Evolutionary conservation across 2,329 filamentous ascomycete genomes (phyloP).

Genomic region (Hypoxylon sp.): DNA sequence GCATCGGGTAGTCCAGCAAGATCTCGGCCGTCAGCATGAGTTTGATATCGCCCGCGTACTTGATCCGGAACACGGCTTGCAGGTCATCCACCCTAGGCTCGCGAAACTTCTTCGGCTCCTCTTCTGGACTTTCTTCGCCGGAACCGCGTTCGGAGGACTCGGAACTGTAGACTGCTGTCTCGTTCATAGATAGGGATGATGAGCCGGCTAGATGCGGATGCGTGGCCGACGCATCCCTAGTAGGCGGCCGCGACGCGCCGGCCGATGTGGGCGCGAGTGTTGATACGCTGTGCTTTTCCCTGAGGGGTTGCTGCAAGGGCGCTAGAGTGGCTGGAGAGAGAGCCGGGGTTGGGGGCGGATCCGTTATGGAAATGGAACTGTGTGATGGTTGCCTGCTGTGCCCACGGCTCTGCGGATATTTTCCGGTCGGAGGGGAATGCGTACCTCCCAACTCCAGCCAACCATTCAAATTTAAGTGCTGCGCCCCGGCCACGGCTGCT

Average conservation of each 20-base stretch:
- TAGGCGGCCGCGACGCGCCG: constrained; percentile 70
- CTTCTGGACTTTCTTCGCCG: constrained; percentile 49
- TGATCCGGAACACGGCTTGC: constrained; percentile 92
- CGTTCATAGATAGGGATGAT: constrained; percentile 43
- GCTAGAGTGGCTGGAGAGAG: constrained; percentile 42
- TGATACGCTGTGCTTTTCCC: constrained; percentile 74
- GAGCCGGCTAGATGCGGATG: constrained; percentile 38
- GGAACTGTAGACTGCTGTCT: constrained; percentile 3
- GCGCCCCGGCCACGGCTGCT: constrained; percentile 82
- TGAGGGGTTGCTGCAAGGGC: constrained; percentile 62
- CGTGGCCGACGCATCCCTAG: constrained; percentile 62
- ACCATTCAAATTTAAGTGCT: constrained; percentile 67
- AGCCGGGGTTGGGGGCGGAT: constrained; percentile 51
- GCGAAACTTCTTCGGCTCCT: constrained; percentile 68
- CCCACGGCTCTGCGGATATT: constrained; percentile 29
- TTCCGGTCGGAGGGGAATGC: constrained; percentile 26
- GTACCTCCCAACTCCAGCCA: constrained; percentile 59
- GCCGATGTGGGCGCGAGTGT: constrained; percentile 71
- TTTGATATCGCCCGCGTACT: constrained; percentile 88
- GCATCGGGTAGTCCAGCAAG: constrained; percentile 97
- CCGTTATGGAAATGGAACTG: constrained; percentile 64
- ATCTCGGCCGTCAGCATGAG: constrained; percentile 95
- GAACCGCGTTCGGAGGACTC: constrained; percentile 57
- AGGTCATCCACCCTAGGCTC: constrained; percentile 88
- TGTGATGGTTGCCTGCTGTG: constrained; percentile 64